These are phyloP conservation scores for Colletotrichum simmondsii DNA, from an alignment of 2,329 filamentous ascomycete genomes.

Conservation along the genomic window DNA sequence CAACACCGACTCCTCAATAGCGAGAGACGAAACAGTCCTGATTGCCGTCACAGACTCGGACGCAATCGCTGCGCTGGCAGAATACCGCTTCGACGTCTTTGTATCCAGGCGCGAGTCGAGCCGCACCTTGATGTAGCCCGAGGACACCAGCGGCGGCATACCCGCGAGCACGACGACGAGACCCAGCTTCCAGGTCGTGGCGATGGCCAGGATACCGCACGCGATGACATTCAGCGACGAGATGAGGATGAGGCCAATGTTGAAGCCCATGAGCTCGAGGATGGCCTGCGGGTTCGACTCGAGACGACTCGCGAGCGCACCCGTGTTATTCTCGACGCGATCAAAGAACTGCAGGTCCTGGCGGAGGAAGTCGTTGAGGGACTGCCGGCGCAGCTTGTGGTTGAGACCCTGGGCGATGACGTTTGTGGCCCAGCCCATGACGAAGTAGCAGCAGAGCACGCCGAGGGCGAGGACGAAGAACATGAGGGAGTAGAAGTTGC, in stretches of 20 bases:
- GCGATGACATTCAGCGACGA: slow-evolving; percentile 49
- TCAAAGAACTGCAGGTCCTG: slow-evolving; percentile 57
- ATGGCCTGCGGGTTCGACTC: slow-evolving; percentile 51
- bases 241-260: slow-evolving; percentile 52
- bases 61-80: slow-evolving; percentile 53
- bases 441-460: slow-evolving; percentile 56
- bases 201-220: slow-evolving; percentile 54
- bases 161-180: slow-evolving; percentile 58
- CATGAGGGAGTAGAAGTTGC: slow-evolving; percentile 66
- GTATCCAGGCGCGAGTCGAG: slow-evolving; percentile 53
- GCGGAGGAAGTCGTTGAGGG: slow-evolving; percentile 47
- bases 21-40: slow-evolving; percentile 53
- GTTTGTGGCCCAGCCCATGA: slow-evolving; percentile 49
- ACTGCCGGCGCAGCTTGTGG: slow-evolving; percentile 41
- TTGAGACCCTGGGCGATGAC: slow-evolving; percentile 41
- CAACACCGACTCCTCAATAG: slow-evolving; percentile 50
- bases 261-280: slow-evolving; percentile 56
- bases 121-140: slow-evolving; percentile 52
- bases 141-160: slow-evolving; percentile 46
- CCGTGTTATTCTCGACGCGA: slow-evolving; percentile 51
- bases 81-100: slow-evolving; percentile 46
- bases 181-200: slow-evolving; percentile 59
- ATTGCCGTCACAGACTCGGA: slow-evolving; percentile 54
- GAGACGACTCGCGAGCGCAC: slow-evolving; percentile 48
- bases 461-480: slow-evolving; percentile 62